Evolutionary conservation across 768 basidiomycete species (phyloP).

Genomic region (Dioszegia aurantiaca): DNA sequence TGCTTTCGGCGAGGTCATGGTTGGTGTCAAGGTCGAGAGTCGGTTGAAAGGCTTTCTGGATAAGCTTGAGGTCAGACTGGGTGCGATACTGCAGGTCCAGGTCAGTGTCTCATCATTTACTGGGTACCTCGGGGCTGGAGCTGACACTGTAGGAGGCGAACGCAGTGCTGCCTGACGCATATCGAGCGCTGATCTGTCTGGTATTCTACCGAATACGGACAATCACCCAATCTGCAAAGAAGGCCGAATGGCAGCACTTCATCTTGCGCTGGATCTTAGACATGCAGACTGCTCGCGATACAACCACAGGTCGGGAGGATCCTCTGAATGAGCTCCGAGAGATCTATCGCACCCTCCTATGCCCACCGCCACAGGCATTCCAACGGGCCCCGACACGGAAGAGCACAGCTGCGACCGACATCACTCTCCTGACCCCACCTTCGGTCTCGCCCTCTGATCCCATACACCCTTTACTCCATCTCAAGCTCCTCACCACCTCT

Average conservation of each 20-base stretch:
- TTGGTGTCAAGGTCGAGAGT: conserved; percentile 10
- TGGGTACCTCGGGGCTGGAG: not conserved
- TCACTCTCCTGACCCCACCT: not conserved
- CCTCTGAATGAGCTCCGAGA: not conserved
- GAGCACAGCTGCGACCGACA: not conserved
- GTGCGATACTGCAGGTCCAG: conserved; percentile 18
- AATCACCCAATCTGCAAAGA: conserved; percentile 28
- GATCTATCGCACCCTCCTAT: not conserved
- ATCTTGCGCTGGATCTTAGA: conserved; percentile 8
- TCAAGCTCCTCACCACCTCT: not conserved
- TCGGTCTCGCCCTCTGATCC: not conserved
- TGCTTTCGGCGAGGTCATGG: conserved; percentile 23
- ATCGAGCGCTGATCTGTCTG: conserved; percentile 26
- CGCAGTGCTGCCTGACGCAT: conserved; percentile 22
- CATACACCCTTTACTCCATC: not conserved
- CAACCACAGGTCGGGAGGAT: not conserved
- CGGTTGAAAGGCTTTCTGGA: conserved; percentile 28
- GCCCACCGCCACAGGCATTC: not conserved
- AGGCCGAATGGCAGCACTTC: conserved; percentile 3
- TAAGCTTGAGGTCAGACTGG: conserved; percentile 27
- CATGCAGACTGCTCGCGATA: not conserved
- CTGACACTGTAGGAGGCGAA: conserved; percentile 23
- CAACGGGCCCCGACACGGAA: not conserved
- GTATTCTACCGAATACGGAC: conserved; percentile 25
- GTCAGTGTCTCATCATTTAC: conserved; percentile 1